Evolutionary conservation across 2,329 filamentous ascomycete species (phyloP).

Genomic region (Neurospora crassa): DNA sequence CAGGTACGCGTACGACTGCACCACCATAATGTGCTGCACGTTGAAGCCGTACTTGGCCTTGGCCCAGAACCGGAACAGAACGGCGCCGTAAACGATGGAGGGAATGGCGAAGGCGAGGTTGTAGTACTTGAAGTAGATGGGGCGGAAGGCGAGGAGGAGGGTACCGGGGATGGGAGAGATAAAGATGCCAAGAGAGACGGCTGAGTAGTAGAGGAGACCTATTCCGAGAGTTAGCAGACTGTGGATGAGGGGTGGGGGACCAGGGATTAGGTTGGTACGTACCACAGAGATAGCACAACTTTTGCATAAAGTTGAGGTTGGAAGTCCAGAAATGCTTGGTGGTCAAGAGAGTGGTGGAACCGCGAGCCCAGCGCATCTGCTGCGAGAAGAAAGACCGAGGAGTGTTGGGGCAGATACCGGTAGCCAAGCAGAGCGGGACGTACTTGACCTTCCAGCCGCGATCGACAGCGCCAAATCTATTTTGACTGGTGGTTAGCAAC

Average conservation of each 20-base stretch:
- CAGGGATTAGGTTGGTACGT: constrained; percentile 3
- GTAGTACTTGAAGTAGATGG: constrained; percentile 32
- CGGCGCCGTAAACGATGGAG: constrained; percentile 28
- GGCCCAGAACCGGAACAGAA: constrained; percentile 30
- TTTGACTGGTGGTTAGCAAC: background rate
- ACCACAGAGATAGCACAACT: constrained; percentile 32
- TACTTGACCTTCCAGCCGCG: constrained; percentile 33
- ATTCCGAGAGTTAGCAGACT: background rate
- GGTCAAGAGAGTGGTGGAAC: constrained; percentile 30
- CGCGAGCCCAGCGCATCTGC: constrained; percentile 34
- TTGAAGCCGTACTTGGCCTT: constrained; percentile 31
- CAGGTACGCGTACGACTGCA: constrained; percentile 33
- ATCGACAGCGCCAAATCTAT: constrained; percentile 29
- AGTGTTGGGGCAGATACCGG: constrained; percentile 32
- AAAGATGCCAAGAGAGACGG: constrained; percentile 30
- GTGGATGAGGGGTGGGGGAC: background rate
- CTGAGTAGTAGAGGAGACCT: constrained; percentile 30
- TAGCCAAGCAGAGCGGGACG: constrained; percentile 30
- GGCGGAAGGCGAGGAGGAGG: constrained; percentile 29
- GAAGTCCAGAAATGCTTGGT: constrained; percentile 31
- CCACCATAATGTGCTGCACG: constrained; percentile 31
- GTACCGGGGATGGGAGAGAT: constrained; percentile 30
- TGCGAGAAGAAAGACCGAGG: constrained; percentile 33
- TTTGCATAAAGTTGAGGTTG: constrained; percentile 28
- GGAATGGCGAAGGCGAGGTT: constrained; percentile 34